Evolutionary conservation across 1,284 basidiomycete genomes (phyloP), one percentile per base, ranked within the genome.

Genomic region (Tilletia walkeri): DNA sequence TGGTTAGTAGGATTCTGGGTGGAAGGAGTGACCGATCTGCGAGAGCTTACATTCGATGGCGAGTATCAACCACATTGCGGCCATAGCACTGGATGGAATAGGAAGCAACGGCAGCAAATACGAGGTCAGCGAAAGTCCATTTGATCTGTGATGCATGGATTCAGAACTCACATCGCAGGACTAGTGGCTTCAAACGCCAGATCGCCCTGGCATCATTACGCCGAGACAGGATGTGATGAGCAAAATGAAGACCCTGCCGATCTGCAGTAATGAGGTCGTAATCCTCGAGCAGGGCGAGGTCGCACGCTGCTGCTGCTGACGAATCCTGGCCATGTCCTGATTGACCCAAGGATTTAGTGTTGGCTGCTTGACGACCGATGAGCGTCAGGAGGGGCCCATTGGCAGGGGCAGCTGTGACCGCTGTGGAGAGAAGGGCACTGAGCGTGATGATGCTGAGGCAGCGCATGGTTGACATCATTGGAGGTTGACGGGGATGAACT

Each of bases 231-330:
- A 84, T 0, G 81, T 79, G 45, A 83, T 72, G 63, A 86, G 80
- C 14, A 86, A 74, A 61, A 81, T 75, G 70, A 86, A 86, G 69
- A 86, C 74, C 0, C 85, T 72, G 4, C 77, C 86, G 50, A 86
- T 83, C 74, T 86, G 86, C 5, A 86, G n/a, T 75, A 5, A 74
- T 73, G 66, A 85, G 74, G 69, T 86, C 78, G 82, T 85, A 86
- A 20, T 75, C 68, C 4, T 78, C 78, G 5, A 79, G 72, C 9
- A 75, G 76, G 0, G 72, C 75, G 18, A 78, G 75, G 59, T 69
- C 84, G 67, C 84, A 85, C 5, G 81, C 82, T 18, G 81, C 76
- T 2, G 84, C 74, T 18, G 72, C 75, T 6, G 75, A 75, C 0
- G 84, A 82, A 68, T 85, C 86, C 69, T 86, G 83, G 63, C 18